Base-by-base conservation (phyloP, 2,329 filamentous ascomycete genomes). In the Aureobasidium musti region DNA sequence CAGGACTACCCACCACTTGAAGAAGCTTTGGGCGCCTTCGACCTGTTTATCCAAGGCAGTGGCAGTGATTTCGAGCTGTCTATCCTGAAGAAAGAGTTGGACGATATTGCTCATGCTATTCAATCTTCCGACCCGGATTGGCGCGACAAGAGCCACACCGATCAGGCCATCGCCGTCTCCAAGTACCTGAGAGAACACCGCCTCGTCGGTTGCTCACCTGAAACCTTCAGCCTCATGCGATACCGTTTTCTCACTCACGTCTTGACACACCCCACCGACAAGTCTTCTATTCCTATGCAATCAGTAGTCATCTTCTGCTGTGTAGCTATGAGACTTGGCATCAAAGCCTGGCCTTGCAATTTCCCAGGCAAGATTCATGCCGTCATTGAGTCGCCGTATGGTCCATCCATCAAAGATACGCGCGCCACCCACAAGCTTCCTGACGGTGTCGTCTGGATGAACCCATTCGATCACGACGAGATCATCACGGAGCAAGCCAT, bases 201-300 rank as follows among this genome's bases (percentile, higher is more conserved):
- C 65, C 84, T 96, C 70, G 86, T 86, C 1, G 92, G 92, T 52
- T 84, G 92, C 66, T 53, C 64, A 7, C 79, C 86, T n/a, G 85
- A 87, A 8, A 86, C 89, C 65, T 97, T 95, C 75, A 87, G 91
- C 71, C 88, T 89, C 67, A 79, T 98, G 67, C 87, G 91, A 69
- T 96, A 98, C 77, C 96, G 91, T 72, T 91, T 97, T 72, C 87
- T 99, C 66, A 91, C 96, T 71, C 88, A 98, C 67, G 92, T 92
- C 11, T 83, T 96, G 68, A 91, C 91, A 4, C 81, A 98, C 50
- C 87, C 86, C 41, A 87, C 90, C 59, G 79, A 85, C 7, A 92
- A 96, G 73, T 88, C 91, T 33, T 94, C 92, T 1, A 82, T 97
- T 10, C 95, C 94, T 1, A 83, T 97, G 60, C 89, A 97, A 68